These are phyloP conservation scores for Pezicula rhizophila DNA, from an alignment of 2,329 filamentous ascomycete species.

Conservation along the genomic window DNA sequence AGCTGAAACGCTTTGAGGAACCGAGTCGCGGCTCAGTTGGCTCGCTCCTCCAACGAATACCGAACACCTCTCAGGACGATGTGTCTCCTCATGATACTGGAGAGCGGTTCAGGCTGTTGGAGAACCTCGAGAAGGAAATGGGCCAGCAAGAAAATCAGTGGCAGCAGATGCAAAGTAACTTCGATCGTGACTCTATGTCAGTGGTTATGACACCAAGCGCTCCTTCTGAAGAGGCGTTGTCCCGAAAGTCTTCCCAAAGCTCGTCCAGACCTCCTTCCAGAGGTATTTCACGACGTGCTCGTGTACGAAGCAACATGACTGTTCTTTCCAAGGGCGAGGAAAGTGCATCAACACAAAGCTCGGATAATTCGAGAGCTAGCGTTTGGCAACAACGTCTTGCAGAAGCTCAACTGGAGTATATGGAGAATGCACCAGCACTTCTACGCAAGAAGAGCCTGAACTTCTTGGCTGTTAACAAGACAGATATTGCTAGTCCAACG, in stretches of 20 bases:
- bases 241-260: slow-evolving; percentile 21
- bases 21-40: slow-evolving; percentile 20
- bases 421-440: slow-evolving; percentile 34
- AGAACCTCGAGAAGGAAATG: slow-evolving; percentile 57
- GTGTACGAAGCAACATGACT: slow-evolving; percentile 28
- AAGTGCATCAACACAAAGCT: slow-evolving; percentile 26
- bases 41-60: slow-evolving; percentile 19
- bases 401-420: slow-evolving; percentile 40
- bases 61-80: slow-evolving; percentile 7
- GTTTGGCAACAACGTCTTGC: slow-evolving; percentile 40
- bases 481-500: slow-evolving; percentile 40
- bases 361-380: slow-evolving; percentile 29
- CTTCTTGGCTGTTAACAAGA: slow-evolving; percentile 33
- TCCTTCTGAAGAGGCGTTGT: slow-evolving; percentile 10
- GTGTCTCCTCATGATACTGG: slow-evolving; percentile 2
- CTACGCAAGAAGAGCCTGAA: slow-evolving; percentile 34
- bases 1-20: slow-evolving; percentile 25
- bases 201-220: slow-evolving; percentile 15
- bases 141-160: slow-evolving; percentile 53
- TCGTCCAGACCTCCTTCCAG: slow-evolving; percentile 32
- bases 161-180: slow-evolving; percentile 48
- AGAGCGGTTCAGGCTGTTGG: slow-evolving; percentile 36
- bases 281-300: slow-evolving; percentile 32
- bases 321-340: slow-evolving; percentile 20
- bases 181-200: slow-evolving; percentile 32